phyloP scores from a whole-genome alignment of 208 protist species.

The Borovskyia barvae region DNA sequence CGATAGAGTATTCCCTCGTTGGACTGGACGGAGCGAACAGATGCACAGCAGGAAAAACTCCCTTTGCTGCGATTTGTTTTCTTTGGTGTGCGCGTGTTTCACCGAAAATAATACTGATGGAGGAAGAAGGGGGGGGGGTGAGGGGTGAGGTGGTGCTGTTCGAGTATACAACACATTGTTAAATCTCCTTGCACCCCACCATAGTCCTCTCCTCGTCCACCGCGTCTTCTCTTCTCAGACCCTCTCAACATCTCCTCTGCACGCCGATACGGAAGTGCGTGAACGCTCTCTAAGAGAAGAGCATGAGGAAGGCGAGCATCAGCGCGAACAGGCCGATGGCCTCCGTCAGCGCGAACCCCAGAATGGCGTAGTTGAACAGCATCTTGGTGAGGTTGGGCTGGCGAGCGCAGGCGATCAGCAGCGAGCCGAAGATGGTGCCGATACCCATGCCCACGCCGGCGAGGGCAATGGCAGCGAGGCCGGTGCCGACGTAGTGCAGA shows the following conservation, averaged over 20 bases:
- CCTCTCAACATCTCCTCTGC: background rate
- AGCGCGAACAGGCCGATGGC: constrained; percentile 77
- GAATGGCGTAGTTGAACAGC: constrained; percentile 84
- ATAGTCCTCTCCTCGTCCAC: background rate
- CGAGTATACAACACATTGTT: too few relatives aligned
- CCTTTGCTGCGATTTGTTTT: too few relatives aligned
- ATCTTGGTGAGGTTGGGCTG: constrained; percentile 81
- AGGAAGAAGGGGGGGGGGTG: too few relatives aligned
- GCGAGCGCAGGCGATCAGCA: constrained; percentile 67
- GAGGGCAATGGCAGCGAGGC: constrained; percentile 71
- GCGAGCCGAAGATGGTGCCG: constrained; percentile 63
- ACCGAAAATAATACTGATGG: too few relatives aligned
- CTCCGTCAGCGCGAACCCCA: constrained; percentile 81
- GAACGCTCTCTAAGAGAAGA: constrained; percentile 70
- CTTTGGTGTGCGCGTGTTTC: too few relatives aligned
- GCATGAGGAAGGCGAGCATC: constrained; percentile 81
- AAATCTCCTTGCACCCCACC: background rate
- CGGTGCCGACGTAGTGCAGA: constrained; percentile 73
- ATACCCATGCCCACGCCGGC: constrained; percentile 57
- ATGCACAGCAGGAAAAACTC: too few relatives aligned
- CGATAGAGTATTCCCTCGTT: too few relatives aligned
- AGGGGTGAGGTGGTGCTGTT: too few relatives aligned
- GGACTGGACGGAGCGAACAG: too few relatives aligned
- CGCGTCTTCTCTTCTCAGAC: background rate
- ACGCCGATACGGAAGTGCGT: background rate